These are phyloP conservation scores for Verticillium tricorpus DNA, from an alignment of 2,329 filamentous ascomycete species.

Conservation along the genomic window DNA sequence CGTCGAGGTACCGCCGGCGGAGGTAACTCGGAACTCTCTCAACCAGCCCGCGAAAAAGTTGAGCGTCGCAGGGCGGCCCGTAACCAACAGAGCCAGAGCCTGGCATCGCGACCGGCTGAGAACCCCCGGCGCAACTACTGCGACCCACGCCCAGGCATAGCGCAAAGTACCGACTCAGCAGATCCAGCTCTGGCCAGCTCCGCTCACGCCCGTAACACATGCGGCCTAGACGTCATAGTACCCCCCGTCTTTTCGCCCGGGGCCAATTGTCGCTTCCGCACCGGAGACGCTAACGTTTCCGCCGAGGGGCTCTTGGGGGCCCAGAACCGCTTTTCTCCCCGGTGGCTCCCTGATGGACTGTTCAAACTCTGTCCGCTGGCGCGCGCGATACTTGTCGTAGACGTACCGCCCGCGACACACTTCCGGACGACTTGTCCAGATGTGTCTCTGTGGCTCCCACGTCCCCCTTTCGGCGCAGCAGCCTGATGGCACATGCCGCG, in stretches of 20 bases:
- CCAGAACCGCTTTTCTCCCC: not conserved
- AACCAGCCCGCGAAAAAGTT: not conserved
- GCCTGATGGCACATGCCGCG: not conserved
- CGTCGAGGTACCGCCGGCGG: not conserved
- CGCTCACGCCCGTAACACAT: not conserved
- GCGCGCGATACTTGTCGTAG: not conserved
- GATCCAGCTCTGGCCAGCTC: not conserved
- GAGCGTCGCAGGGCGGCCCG: not conserved
- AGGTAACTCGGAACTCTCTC: not conserved
- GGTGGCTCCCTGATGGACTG: not conserved
- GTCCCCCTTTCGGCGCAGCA: no score
- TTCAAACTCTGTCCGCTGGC: not conserved
- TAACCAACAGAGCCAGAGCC: not conserved
- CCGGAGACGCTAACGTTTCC: not conserved
- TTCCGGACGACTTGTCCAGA: not conserved
- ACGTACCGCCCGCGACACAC: not conserved
- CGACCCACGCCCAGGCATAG: not conserved
- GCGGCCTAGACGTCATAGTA: not conserved
- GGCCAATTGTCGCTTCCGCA: not conserved
- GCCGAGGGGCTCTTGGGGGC: not conserved
- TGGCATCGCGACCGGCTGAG: not conserved
- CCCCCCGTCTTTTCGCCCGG: not conserved
- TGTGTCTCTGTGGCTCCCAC: not conserved
- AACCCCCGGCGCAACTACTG: not conserved
- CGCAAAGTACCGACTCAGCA: not conserved